Conservation (phyloP, 2,329 filamentous ascomycete species). For the Cladophialophora chaetospira region DNA sequence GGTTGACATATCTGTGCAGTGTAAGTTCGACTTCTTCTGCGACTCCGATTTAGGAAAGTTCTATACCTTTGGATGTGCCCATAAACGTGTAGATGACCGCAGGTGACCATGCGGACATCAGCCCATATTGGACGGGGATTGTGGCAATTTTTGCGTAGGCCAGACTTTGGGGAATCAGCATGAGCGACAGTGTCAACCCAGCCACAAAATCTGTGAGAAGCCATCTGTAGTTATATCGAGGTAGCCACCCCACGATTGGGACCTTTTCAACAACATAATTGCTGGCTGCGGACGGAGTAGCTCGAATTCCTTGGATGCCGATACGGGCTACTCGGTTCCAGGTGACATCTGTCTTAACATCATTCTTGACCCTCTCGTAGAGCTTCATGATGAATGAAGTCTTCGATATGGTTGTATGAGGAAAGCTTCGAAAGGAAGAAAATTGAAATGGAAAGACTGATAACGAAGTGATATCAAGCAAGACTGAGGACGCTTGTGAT, state of each 20-base stretch:
- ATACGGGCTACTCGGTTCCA: conserved; percentile 29
- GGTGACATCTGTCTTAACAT: conserved; percentile 29
- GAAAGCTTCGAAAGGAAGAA: too few species aligned
- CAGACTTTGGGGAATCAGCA: conserved; percentile 64
- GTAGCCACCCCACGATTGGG: conserved; percentile 65
- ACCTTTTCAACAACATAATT: conserved; percentile 63
- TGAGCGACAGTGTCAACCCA: conserved; percentile 61
- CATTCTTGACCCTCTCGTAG: conserved; percentile 26
- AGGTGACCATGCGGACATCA: conserved; percentile 63
- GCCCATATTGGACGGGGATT: conserved; percentile 62
- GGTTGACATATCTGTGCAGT: conserved; percentile 55
- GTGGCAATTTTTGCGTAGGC: conserved; percentile 65
- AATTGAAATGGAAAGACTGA: background rate
- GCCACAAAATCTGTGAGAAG: conserved; percentile 63
- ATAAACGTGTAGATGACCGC: conserved; percentile 61
- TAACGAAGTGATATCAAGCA: background rate
- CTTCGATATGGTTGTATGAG: background rate
- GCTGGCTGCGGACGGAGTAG: conserved; percentile 54
- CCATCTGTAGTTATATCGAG: conserved; percentile 63
- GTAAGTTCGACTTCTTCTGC: conserved; percentile 1
- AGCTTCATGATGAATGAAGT: conserved; percentile 26
- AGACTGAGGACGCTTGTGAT: conserved; percentile 3
- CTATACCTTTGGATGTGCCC: conserved; percentile 62
- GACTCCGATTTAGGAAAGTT: background rate
- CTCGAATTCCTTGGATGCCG: conserved; percentile 37